These are phyloP conservation scores for Penicillium herquei DNA, from an alignment of 495 filamentous ascomycete genomes.

Conservation along the genomic window DNA sequence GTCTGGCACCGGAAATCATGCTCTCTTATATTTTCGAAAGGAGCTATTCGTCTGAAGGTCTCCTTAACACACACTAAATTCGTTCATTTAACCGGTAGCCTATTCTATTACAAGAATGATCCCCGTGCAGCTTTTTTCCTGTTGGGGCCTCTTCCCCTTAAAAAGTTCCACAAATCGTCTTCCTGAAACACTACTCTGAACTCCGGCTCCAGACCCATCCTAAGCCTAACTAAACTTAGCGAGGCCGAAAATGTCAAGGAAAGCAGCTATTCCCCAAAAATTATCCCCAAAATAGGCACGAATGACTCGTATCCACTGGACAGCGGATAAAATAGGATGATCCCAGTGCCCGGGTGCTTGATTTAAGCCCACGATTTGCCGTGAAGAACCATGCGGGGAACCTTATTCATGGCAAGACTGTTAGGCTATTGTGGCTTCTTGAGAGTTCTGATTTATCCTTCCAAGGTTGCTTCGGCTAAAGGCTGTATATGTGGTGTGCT, in stretches of 20 bases:
- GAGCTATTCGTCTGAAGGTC: too few species aligned
- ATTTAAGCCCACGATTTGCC: too few species aligned
- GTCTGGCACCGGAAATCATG: background rate
- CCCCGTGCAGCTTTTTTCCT: background rate
- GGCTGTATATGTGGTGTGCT: too few species aligned
- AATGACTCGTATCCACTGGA: background rate
- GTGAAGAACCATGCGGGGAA: too few species aligned
- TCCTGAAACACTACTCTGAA: background rate
- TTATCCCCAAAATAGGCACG: background rate
- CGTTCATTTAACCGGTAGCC: slow-evolving; percentile 1
- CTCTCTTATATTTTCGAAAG: background rate
- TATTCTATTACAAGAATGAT: background rate
- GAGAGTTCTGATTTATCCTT: too few species aligned
- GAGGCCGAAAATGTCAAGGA: background rate
- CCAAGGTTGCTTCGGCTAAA: too few species aligned
- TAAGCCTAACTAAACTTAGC: background rate
- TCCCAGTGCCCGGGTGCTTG: background rate
- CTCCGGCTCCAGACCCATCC: background rate
- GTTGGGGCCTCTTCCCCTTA: background rate
- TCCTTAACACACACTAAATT: too few species aligned
- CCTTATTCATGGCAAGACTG: too few species aligned
- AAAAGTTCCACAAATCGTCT: slow-evolving; percentile 4
- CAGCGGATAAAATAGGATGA: too few species aligned
- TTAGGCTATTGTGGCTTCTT: too few species aligned
- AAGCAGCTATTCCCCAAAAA: background rate